Conservation (phyloP, 2,329 filamentous ascomycete genomes). For the Polytolypa hystricis region DNA sequence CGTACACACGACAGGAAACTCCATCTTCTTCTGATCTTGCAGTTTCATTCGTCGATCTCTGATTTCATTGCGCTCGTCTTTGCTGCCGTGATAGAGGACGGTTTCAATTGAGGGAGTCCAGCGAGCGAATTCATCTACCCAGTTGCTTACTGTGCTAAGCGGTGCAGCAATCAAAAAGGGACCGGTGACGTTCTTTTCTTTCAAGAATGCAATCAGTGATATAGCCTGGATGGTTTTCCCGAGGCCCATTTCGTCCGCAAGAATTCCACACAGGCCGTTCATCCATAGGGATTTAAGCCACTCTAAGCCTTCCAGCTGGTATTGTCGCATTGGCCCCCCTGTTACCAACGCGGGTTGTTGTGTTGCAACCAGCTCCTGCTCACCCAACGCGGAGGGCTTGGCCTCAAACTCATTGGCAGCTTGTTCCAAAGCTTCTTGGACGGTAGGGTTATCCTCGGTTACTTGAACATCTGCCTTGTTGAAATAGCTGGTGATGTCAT, state of each 20-base stretch:
- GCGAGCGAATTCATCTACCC: slow-evolving; percentile 84
- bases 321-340: slow-evolving; percentile 83
- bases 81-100: slow-evolving; percentile 79
- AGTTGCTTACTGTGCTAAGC: slow-evolving; percentile 84
- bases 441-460: slow-evolving; percentile 41
- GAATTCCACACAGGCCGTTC: slow-evolving; percentile 82
- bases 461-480: slow-evolving; percentile 48
- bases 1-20: slow-evolving; percentile 87
- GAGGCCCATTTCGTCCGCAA: slow-evolving; percentile 90
- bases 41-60: slow-evolving; percentile 59
- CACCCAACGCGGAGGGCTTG: slow-evolving; percentile 49
- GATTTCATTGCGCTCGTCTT: slow-evolving; percentile 64
- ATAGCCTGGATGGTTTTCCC: slow-evolving; percentile 92
- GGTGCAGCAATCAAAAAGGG: slow-evolving; percentile 88
- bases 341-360: slow-evolving; percentile 75
- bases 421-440: slow-evolving; percentile 48
- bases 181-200: slow-evolving; percentile 77
- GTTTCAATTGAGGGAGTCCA: slow-evolving; percentile 88
- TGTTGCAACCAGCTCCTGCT: slow-evolving; percentile 63
- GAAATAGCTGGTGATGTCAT: slow-evolving; percentile 49
- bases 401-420: slow-evolving; percentile 47
- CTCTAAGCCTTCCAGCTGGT: slow-evolving; percentile 86
- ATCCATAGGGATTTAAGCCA: slow-evolving; percentile 80
- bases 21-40: slow-evolving; percentile 51
- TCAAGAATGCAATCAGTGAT: slow-evolving; percentile 70